Base-by-base conservation (phyloP, 345 rosid species). In the Eucalyptus cloeziana region DNA sequence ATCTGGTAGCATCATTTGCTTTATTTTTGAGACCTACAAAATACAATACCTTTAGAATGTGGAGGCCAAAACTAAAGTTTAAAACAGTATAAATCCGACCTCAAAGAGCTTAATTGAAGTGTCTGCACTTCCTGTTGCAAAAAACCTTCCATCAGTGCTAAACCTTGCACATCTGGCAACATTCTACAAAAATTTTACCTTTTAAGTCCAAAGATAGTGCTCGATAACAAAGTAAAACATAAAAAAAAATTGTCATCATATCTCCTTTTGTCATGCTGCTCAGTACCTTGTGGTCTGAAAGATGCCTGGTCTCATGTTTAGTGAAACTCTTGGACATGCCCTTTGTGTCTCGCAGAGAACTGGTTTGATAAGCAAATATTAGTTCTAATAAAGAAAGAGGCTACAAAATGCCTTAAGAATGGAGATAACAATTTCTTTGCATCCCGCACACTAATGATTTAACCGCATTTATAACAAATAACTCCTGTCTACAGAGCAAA, bases 121-220 rank as follows among this genome's bases (percentile, higher is more conserved):
- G 93, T 97, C 98, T 37, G 97, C 96, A 92, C 99, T 96, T 49
- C 97, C 99, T 49, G 97, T 96, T 43, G 98, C 98, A 86, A 95
- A 95, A 92, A 94, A 96, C 88, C 95, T 94, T 64, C 99, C 99
- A 90, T 97, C 98, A 8, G 95, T 91, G 93, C 98, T 96, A 93
- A 96, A 97, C 90, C 96, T 96, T 89, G 98, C 98, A 91, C 98
- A 97, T 91, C 97, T 95, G 89, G 97, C 98, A 87, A 95, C 91
- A 88, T 96, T 95, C 99, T 97, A 92, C 83, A 86, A 92, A 89
- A 88, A 80, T 19, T 76, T 89, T 80, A 89, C 45, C 87, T 76
- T 21, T 91, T 86, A 91, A 91, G 25, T 62, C 49, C 85, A 62
- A 51, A 50, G 43, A 44, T 64, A 86, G 25, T 7, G 44, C 49